phyloP scores from a whole-genome alignment of 1,139 yeast species.

The Suhomyces atakaporum region DNA sequence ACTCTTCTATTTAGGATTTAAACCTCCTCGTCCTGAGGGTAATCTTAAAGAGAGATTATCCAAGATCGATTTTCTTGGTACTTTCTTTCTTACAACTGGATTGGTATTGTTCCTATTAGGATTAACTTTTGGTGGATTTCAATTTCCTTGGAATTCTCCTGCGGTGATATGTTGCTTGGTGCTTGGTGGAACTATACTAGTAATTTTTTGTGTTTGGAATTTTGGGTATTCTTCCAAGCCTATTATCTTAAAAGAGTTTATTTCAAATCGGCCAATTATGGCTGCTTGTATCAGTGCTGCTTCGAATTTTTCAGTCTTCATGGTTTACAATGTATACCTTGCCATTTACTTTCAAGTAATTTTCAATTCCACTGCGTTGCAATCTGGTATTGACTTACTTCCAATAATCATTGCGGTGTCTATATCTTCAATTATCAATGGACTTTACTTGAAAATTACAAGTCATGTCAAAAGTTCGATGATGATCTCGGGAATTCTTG shows the following conservation, averaged over 20 bases:
- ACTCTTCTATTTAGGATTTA: slow-evolving; percentile 17
- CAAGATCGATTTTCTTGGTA: slow-evolving; percentile 20
- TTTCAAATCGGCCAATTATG: slow-evolving; percentile 18
- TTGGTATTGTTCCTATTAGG: slow-evolving; percentile 22
- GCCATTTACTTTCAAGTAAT: slow-evolving; percentile 28
- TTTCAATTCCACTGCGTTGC: slow-evolving; percentile 19
- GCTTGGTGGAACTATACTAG: slow-evolving; percentile 17
- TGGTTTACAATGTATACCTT: slow-evolving; percentile 21
- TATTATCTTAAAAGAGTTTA: slow-evolving; percentile 16
- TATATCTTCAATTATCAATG: slow-evolving; percentile 20
- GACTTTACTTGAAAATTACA: slow-evolving; percentile 19
- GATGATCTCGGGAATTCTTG: slow-evolving; percentile 20
- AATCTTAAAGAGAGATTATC: slow-evolving; percentile 9
- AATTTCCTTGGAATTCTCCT: slow-evolving; percentile 21
- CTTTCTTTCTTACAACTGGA: slow-evolving; percentile 18
- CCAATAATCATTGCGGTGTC: slow-evolving; percentile 23
- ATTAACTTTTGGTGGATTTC: slow-evolving; percentile 21
- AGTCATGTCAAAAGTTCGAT: slow-evolving; percentile 20
- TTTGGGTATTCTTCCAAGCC: slow-evolving; percentile 19
- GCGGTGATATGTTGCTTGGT: slow-evolving; percentile 20
- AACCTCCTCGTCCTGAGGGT: slow-evolving; percentile 21
- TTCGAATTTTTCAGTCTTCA: slow-evolving; percentile 21
- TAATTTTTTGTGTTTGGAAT: slow-evolving; percentile 19
- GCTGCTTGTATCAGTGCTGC: slow-evolving; percentile 16
- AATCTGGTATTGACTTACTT: slow-evolving; percentile 24